A percentile compares a stretch with the other conserved stretches of the same genome.
Conservation (phyloP, 352 stramenopile genomes). For the Globisporangium alternatum region DNA sequence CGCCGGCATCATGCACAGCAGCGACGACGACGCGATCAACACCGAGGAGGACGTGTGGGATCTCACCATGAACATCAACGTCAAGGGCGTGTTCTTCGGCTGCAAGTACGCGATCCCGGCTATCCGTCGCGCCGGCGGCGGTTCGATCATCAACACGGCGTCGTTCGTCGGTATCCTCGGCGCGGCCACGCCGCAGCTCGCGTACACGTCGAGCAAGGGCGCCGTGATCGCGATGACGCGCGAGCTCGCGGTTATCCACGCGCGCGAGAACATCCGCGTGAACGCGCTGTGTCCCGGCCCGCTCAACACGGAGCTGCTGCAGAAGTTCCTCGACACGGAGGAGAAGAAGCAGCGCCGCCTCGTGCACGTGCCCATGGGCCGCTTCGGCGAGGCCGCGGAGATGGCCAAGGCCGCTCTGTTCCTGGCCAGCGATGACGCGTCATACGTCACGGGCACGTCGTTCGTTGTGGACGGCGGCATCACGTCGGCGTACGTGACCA, state of each 20-base stretch:
- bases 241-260: constrained; percentile 82
- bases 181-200: constrained; percentile 82
- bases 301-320: constrained; percentile 83
- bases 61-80: constrained; percentile 86
- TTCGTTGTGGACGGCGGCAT: constrained; percentile 89
- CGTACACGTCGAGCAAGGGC: constrained; percentile 88
- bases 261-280: constrained; percentile 85
- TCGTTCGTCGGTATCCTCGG: constrained; percentile 84
- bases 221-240: constrained; percentile 86
- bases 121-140: constrained; percentile 69
- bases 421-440: constrained; percentile 80
- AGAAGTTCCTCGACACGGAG: constrained; percentile 84
- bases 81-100: constrained; percentile 88
- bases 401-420: constrained; percentile 89
- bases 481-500: constrained; percentile 84
- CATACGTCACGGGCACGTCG: constrained; percentile 84
- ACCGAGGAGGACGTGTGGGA: constrained; percentile 84
- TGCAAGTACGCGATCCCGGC: constrained; percentile 87
- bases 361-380: constrained; percentile 86
- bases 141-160: constrained; percentile 87
- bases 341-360: constrained; percentile 85
- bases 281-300: constrained; percentile 84
- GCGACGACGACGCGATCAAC: constrained; percentile 72
- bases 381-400: constrained; percentile 82
- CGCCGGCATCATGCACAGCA: constrained; percentile 81